Base-by-base conservation (phyloP, 495 filamentous ascomycete genomes). In the Hypomontagnella monticulosa region DNA sequence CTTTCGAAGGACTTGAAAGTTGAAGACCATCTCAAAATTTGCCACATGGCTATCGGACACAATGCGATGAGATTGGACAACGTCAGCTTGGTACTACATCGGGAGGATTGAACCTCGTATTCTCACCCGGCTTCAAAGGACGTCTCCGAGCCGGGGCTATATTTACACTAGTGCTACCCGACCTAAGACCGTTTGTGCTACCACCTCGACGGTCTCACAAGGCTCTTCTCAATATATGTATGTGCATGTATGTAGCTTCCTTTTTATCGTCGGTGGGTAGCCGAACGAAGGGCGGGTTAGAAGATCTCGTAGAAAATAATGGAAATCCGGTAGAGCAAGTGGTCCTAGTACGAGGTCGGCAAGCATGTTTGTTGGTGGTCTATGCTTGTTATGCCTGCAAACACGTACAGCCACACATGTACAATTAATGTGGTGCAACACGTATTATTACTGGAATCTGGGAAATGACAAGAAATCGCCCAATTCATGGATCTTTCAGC, bases 51-150 rank as follows among this genome's bases (percentile, higher is more conserved):
- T 12, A 10, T 41, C 30, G 54, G 36, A 55, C 18, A 54, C 52
- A 38, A 56, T 33, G 42, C 12, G 9, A 20, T 41, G 41, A 49
- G 16, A 43, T 55, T 44, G 15, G 42, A 54, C 58, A 42, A 38
- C 65, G 49, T 68, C 65, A 63, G 54, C 49, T 38, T 44, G 41
- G 43, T 12, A 43, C 40, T 20, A 36, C 44, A 43, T 68, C 38
- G 47, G 42, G 59, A 56, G 23, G 55, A 60, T 44, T 49, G 36
- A 59, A 68, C 49, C 65, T 68, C 65, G 65, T 68, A 68, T 68
- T 68, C 54, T 67, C 14, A 32, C 32, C 15, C 4, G 30, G 11
- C 23, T 27, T 27, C 23, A 6, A 27, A 27, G 23, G 6, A 27
- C 23, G 23, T 27, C 23, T 6, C 23, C 23, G 23, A 27, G 23